Evolutionary conservation across 352 stramenopile genomes (phyloP).

Genomic region (Phytophthora megakarya): DNA sequence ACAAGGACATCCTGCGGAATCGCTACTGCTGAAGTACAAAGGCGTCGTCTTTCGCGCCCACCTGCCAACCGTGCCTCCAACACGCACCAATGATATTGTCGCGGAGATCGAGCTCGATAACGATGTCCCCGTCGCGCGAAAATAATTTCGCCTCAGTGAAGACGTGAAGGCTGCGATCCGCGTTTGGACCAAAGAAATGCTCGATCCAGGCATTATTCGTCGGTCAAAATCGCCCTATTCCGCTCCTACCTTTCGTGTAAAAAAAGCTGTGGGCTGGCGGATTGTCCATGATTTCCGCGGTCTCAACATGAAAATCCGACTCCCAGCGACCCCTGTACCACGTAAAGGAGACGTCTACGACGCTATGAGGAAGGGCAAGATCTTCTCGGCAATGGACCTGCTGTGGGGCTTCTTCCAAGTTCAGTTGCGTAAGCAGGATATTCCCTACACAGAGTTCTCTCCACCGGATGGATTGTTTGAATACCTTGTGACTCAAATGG

Average conservation of each 20-base stretch:
- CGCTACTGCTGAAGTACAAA: not conserved
- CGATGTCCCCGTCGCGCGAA: not conserved
- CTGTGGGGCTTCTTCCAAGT: not conserved
- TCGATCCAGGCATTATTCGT: not conserved
- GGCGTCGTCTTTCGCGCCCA: not conserved
- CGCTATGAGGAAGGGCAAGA: too few species aligned
- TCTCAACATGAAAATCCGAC: not conserved
- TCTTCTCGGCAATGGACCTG: not conserved
- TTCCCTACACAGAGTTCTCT: not conserved
- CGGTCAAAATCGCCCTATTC: not conserved
- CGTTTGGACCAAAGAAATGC: too few species aligned
- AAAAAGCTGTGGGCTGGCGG: too few species aligned
- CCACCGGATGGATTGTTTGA: not conserved
- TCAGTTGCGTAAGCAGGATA: not conserved
- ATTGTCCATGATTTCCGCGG: constrained; percentile 3
- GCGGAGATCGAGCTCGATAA: constrained; percentile 9
- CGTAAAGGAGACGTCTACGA: too few species aligned
- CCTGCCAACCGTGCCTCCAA: not conserved
- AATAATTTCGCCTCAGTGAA: constrained; percentile 10
- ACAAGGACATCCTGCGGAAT: not conserved
- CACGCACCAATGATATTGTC: not conserved
- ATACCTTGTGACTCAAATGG: constrained; percentile 4
- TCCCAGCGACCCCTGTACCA: too few species aligned
- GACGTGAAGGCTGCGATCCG: not conserved
- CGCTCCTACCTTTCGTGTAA: not conserved